Evolutionary conservation across 2,329 filamentous ascomycete genomes (phyloP), one percentile per base, ranked within the genome.

Genomic region (Dendryphion nanum): DNA sequence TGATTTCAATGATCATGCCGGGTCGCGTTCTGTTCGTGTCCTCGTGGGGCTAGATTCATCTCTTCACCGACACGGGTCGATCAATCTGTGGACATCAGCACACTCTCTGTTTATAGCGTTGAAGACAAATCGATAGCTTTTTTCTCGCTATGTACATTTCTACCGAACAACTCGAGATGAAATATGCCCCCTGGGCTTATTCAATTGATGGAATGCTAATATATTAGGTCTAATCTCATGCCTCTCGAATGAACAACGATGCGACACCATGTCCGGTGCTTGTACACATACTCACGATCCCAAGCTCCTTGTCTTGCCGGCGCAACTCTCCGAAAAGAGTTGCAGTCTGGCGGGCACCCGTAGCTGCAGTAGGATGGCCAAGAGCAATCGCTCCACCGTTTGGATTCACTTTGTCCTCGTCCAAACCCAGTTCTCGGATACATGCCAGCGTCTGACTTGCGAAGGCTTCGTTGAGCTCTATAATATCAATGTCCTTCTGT

Each of bases 381-480:
- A 93, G 74, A 6, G 87, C 87, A 59, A 91, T 90, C 48, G 87
- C 87, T 46, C 87, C 87, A 50, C 87, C 87, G 45, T 85, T 78
- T 15, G 83, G 78, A 72, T 91, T 93, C 76, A 91, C 81, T 77
- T 88, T 90, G 57, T 78, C 70, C 65, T 78, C 78, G 57, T 86
- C 82, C 31, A 91, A 68, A 39, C 78, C 78, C 30, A 93, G 77
- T 55, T 56, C 65, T 26, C 72, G 65, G 35, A 86, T 75, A 70
- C 89, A 95, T 76, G 95, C 96, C 28, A 96, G 87, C 2, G 88
- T 89, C 89, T 97, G 96, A 42, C 86, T 93, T 21, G 90, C 91
- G 59, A 97, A 97, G 1, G 93, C 91, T 76, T 97, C 91, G 71
- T 97, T 97, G 61, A 98, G 70, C 77, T 97, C 91, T 52, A 91